Conservation (phyloP, 2,329 filamentous ascomycete genomes). For the Pestalotiopsis sp. region DNA sequence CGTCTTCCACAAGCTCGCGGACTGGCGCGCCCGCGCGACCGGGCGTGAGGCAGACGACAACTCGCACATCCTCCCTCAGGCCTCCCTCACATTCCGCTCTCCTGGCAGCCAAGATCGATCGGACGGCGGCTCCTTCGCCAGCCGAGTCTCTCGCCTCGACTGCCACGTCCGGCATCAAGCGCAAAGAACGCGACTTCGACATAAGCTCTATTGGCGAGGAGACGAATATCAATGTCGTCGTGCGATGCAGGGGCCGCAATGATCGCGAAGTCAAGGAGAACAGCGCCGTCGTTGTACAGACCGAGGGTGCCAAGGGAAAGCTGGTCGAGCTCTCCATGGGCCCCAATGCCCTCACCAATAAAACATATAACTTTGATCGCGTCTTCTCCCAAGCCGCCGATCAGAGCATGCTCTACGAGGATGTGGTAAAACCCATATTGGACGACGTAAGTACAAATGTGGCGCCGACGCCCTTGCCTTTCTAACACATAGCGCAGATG, state of each 20-base stretch:
- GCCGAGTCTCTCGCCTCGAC: conserved; percentile 69
- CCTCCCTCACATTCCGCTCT: conserved; percentile 26
- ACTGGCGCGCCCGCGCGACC: conserved; percentile 23
- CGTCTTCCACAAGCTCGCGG: conserved; percentile 21
- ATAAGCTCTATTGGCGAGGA: conserved; percentile 70
- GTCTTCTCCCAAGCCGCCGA: conserved; percentile 96
- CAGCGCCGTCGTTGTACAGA: conserved; percentile 87
- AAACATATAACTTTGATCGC: conserved; percentile 95
- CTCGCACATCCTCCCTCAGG: conserved; percentile 27
- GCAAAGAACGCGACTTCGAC: conserved; percentile 87
- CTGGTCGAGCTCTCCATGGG: conserved; percentile 89
- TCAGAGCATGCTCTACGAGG: conserved; percentile 91
- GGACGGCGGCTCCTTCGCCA: conserved; percentile 64
- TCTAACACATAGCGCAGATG: conserved; percentile 60
- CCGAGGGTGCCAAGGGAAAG: conserved; percentile 86
- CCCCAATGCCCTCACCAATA: conserved; percentile 88
- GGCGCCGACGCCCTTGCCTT: background rate
- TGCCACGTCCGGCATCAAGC: conserved; percentile 67
- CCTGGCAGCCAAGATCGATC: conserved; percentile 33
- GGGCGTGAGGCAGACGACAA: conserved; percentile 23
- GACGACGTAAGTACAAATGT: conserved; percentile 69
- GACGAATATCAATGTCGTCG: conserved; percentile 97
- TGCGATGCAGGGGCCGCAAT: conserved; percentile 89
- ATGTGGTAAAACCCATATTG: conserved; percentile 89
- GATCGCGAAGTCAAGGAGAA: conserved; percentile 93